These are phyloP conservation scores for Ophiocordyceps sinensis DNA, from an alignment of 2,329 filamentous ascomycete genomes.

Conservation along the genomic window DNA sequence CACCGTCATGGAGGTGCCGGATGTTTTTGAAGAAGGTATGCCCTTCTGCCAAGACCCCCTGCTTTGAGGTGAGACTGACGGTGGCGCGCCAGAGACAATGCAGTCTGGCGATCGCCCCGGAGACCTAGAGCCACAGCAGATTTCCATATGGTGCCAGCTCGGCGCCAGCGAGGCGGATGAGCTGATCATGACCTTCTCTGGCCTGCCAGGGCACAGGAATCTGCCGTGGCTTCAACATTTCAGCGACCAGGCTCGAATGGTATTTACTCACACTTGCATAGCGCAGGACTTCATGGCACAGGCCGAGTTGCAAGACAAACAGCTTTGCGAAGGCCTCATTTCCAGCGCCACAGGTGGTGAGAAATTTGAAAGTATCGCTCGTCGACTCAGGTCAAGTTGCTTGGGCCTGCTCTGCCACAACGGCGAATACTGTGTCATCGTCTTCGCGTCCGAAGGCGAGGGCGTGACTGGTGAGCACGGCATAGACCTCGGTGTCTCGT, in stretches of 20 bases:
- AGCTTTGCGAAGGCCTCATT: constrained; percentile 10
- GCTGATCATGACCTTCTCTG: constrained; percentile 5
- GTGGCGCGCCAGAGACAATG: too few relatives aligned
- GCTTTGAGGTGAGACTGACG: background rate
- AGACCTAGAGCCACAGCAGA: background rate
- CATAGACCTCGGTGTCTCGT: constrained; percentile 1
- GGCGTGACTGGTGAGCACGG: constrained; percentile 16
- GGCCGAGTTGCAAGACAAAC: constrained; percentile 3
- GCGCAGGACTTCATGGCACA: constrained; percentile 15
- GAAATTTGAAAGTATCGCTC: constrained; percentile 14
- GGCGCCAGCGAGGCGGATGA: constrained; percentile 1
- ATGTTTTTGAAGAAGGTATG: background rate
- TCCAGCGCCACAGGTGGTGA: constrained; percentile 3
- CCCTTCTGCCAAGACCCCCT: background rate
- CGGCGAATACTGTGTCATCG: constrained; percentile 20
- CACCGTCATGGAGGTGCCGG: background rate
- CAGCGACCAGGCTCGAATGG: constrained; percentile 8
- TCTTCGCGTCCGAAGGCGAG: constrained; percentile 22
- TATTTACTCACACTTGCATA: constrained; percentile 21
- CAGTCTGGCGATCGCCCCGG: too few relatives aligned
- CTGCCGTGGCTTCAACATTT: constrained; percentile 14
- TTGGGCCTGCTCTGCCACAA: constrained; percentile 20
- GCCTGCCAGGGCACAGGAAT: constrained; percentile 4
- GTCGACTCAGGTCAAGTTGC: constrained; percentile 19
- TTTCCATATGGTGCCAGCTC: constrained; percentile 2